A percentile compares a stretch with the other conserved stretches of the same genome.
These are phyloP conservation scores for Cladobotryum mycophilum DNA, from an alignment of 2,329 filamentous ascomycete species.

Conservation along the genomic window DNA sequence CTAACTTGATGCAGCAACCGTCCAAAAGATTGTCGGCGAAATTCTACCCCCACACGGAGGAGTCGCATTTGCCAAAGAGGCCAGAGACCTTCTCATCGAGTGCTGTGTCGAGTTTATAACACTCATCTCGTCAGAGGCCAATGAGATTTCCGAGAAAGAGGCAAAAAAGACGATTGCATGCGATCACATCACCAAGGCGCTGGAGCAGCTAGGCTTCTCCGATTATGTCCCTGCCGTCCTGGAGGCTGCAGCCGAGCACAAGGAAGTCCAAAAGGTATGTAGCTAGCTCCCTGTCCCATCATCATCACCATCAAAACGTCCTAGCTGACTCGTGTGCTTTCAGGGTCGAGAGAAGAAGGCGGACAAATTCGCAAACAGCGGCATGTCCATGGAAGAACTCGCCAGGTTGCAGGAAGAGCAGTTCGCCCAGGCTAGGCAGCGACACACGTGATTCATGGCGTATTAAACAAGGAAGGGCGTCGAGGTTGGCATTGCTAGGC, in stretches of 20 bases:
- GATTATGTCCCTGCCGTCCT: slow-evolving; percentile 87
- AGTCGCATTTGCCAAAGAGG: slow-evolving; percentile 88
- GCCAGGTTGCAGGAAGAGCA: slow-evolving; percentile 84
- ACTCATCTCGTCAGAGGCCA: slow-evolving; percentile 94
- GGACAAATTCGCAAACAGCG: slow-evolving; percentile 93
- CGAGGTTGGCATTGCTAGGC: slow-evolving; percentile 30
- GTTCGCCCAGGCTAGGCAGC: slow-evolving; percentile 64
- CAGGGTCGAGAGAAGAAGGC: slow-evolving; percentile 94
- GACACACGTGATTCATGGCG: slow-evolving; percentile 21
- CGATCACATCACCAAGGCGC: slow-evolving; percentile 92
- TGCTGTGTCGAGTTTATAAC: slow-evolving; percentile 99
- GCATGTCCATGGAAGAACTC: slow-evolving; percentile 84
- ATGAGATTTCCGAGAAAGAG: slow-evolving; percentile 97
- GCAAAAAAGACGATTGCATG: slow-evolving; percentile 99
- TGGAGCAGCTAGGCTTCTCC: slow-evolving; percentile 85
- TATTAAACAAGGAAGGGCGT: slow-evolving; percentile 15
- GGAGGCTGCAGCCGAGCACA: slow-evolving; percentile 84
- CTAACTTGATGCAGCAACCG: slow-evolving; percentile 48
- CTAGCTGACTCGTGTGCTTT: slow-evolving; percentile 37
- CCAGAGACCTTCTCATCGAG: slow-evolving; percentile 90
- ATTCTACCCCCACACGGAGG: slow-evolving; percentile 73
- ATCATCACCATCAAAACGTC: neutral
- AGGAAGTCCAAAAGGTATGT: slow-evolving; percentile 79
- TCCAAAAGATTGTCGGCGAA: slow-evolving; percentile 87
- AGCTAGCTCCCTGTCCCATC: neutral